Base-by-base conservation (phyloP, 179 eudicot species). In the Nepenthes alata region DNA sequence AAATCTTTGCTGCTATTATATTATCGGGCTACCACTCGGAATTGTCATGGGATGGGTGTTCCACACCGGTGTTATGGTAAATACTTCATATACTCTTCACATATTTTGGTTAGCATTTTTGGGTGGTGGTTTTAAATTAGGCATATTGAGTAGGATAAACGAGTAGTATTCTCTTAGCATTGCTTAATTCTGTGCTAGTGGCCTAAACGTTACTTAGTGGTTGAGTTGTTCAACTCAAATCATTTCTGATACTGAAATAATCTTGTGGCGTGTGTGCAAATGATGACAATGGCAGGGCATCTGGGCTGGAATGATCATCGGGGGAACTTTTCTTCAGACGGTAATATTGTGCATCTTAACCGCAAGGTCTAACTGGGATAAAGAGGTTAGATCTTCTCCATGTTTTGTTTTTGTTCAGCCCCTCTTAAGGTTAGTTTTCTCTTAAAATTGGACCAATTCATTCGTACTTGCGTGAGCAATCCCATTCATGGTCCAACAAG, bases 251-350 rank as follows among this genome's bases (percentile, higher is more conserved):
- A 25, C 25, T 25, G 1, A 25, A 25, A 25, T 25, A 25, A 25
- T 25, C 25, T 25, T 25, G 25, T 25, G 25, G 25, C 25, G 25
- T 25, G 25, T 25, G 25, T 25, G 25, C 1, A 0, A 25, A 25
- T 25, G 25, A 25, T 25, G 25, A 25, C 25, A 25, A 25, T 50
- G 13, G 53, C 72, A 78, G 82, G 79, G 79, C 0, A 78, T 78
- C 44, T 78, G 82, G 82, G 76, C 79, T 3, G 82, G 82, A 11
- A 78, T 78, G 82, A 66, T 78, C 2, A 55, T 75, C 2, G 82
- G 77, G 4, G 82, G 82, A 49, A 78, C 82, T 1, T 79, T 78
- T 25, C 72, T 78, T 58, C 82, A 78, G 59, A 78, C 82, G 14
- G 0, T 74, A 37, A 63, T 78, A 37, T 58, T 78, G 55, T 75